A percentile compares a stretch with the other conserved stretches of the same genome.
phyloP scores from a whole-genome alignment of 208 protist species.

The Leishmania turanica region DNA sequence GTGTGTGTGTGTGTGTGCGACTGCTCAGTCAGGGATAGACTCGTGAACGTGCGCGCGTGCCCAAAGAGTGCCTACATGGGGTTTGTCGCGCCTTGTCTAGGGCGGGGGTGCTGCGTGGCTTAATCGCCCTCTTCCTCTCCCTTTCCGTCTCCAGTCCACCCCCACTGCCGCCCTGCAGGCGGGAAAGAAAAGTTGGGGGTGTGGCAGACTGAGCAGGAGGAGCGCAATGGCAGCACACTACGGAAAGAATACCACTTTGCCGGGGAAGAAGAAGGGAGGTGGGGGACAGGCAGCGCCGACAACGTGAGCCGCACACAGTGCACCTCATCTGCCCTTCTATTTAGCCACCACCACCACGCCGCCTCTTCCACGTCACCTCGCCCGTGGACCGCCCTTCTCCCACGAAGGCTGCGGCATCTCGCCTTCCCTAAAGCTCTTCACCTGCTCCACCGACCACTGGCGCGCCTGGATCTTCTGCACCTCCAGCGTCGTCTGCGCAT shows the following conservation, averaged over 20 bases:
- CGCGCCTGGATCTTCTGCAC: conserved; percentile 66
- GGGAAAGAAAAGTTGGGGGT: not conserved
- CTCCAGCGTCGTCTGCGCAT: conserved; percentile 61
- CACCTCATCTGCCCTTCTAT: not conserved
- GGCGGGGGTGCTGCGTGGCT: not conserved
- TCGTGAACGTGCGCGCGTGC: not conserved
- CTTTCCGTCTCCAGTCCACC: not conserved
- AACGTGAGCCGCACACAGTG: not conserved
- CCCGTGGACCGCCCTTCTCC: conserved; percentile 58
- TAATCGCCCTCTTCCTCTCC: not conserved
- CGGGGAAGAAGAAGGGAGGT: not conserved
- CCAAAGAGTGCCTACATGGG: not conserved
- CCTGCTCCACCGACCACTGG: conserved; percentile 86
- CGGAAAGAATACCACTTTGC: not conserved
- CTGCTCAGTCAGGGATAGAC: not conserved
- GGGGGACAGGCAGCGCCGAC: not conserved
- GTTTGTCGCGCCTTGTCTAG: not conserved
- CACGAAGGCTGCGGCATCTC: conserved; percentile 80
- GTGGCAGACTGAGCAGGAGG: not conserved
- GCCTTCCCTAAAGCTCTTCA: conserved; percentile 60
- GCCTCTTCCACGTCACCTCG: conserved; percentile 14
- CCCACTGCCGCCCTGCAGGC: not conserved
- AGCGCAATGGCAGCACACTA: not conserved
- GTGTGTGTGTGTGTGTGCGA: not conserved
- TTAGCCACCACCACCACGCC: not conserved